Base-by-base conservation (phyloP, 352 stramenopile genomes). In the Globisporangium cylindrosporum region DNA sequence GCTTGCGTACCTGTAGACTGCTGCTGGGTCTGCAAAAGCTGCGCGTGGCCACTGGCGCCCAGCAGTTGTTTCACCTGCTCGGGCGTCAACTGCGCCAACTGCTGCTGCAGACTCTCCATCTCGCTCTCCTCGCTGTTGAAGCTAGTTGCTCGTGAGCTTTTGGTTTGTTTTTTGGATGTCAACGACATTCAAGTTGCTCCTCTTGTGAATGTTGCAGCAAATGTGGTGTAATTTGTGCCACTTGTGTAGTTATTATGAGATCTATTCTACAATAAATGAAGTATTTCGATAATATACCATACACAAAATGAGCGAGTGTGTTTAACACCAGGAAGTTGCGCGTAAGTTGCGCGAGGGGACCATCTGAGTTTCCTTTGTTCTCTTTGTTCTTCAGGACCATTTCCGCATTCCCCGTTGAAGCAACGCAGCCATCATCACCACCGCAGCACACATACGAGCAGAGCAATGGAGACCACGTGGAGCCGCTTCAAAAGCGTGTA, bases 21-120 rank as follows among this genome's bases (percentile, higher is more conserved):
- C 15, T 29, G 18, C 55, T 29, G 63, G 46, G 20, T 56, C 15
- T 64, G 24, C 12, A 77, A 62, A 9, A 87, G 62, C 65, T 79
- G 67, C 60, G 74, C 68, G 29, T 84, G 72, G 46, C 74, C 74
- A 43, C 71, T 77, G 1, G 67, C 62, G 43, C 55, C 64, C 32
- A 81, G 76, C 25, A 80, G 66, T 48, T 71, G 59, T 38, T 57
- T 66, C 20, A 80, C 66, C 57, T 80, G 71, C 56, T 80, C 73
- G 15, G 68, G 57, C 38, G 65, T 71, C 27, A 79, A 57, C 59
- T 72, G 57, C 65, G 62, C 62, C 32, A 82, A 64, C 56, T 82
- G 71, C 62, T 66, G 25, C 27, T 73, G 71, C 15, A 82, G 60
- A 29, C 59, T 65, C 29, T 81, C 70, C 75, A 79, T 79, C 24